Conservation (phyloP, 306 rosid genomes). For the Lathyrus tuberosus region DNA sequence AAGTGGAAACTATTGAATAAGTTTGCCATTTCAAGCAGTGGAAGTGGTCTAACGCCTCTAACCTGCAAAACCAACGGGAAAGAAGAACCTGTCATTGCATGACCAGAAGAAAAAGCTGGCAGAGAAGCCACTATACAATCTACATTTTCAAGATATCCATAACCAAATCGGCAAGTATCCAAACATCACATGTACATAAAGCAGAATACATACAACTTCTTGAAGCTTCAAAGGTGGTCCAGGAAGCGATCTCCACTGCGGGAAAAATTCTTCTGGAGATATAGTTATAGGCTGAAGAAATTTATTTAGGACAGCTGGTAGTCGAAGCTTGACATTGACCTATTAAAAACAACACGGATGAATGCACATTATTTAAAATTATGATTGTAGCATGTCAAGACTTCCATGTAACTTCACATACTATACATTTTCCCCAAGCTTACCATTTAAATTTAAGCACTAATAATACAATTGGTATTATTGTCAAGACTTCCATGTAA, state of each 20-base stretch:
- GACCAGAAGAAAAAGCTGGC: constrained; percentile 27
- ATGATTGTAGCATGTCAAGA: constrained; percentile 8
- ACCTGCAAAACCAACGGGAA: constrained; percentile 65
- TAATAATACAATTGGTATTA: neutral
- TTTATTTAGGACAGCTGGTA: constrained; percentile 87
- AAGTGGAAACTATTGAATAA: constrained; percentile 68
- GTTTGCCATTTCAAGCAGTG: constrained; percentile 81
- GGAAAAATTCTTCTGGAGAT: constrained; percentile 90
- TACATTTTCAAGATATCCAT: neutral
- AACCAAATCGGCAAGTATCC: constrained; percentile 18
- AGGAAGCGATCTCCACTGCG: constrained; percentile 92
- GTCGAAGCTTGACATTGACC: constrained; percentile 92
- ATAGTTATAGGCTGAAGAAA: constrained; percentile 89
- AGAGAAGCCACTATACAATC: constrained; percentile 1
- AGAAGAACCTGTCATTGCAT: constrained; percentile 38
- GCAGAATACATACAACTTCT: constrained; percentile 81
- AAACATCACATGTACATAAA: constrained; percentile 28
- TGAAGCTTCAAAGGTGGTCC: constrained; percentile 99
- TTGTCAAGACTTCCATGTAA: constrained; percentile 22
- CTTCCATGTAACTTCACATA: constrained; percentile 27
- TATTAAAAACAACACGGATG: constrained; percentile 45
- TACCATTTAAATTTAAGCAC: constrained; percentile 7
- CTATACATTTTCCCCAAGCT: constrained; percentile 2
- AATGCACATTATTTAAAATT: constrained; percentile 34
- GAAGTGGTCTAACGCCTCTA: constrained; percentile 94